Evolutionary conservation across 768 basidiomycete genomes (phyloP).

Genomic region (Pleurotus platypus): DNA sequence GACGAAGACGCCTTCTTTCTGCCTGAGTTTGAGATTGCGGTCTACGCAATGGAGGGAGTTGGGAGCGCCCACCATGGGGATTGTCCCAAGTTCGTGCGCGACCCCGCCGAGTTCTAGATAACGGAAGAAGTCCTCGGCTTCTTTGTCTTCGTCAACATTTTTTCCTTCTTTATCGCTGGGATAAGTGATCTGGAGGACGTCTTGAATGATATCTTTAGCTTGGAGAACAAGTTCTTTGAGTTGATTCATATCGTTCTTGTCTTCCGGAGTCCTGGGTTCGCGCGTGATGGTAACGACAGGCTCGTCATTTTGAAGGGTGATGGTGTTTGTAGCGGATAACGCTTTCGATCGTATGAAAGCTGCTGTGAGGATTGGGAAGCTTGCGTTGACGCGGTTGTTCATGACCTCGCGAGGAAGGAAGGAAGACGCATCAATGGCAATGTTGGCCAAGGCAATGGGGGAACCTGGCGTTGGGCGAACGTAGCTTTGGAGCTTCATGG

Average conservation of each 20-base stretch:
- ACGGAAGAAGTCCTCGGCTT: conserved; percentile 11
- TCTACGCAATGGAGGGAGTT: conserved; percentile 9
- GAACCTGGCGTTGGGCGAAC: neutral
- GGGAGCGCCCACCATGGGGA: conserved; percentile 13
- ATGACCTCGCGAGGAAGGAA: conserved; percentile 18
- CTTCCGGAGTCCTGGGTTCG: neutral
- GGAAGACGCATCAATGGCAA: conserved; percentile 19
- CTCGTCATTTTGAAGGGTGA: conserved; percentile 14
- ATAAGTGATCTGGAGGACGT: conserved; percentile 7
- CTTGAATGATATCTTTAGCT: conserved; percentile 5
- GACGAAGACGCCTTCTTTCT: conserved; percentile 15
- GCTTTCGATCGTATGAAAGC: too few relatives aligned
- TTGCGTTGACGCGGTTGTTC: neutral
- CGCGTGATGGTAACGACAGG: conserved; percentile 11
- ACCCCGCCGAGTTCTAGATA: conserved; percentile 20
- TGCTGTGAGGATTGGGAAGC: too few relatives aligned
- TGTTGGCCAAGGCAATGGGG: conserved; percentile 16
- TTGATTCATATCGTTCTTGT: conserved; percentile 4
- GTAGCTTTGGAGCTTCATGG: conserved; percentile 22
- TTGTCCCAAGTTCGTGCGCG: conserved; percentile 22
- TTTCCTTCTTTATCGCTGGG: too few relatives aligned
- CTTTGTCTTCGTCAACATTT: conserved; percentile 1
- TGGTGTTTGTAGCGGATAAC: conserved; percentile 11
- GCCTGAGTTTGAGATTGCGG: conserved; percentile 14
- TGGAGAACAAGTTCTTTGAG: conserved; percentile 10